Percentiles rank a stretch among this genome's conserved stretches.
These are phyloP conservation scores for Rehmannia glutinosa DNA, from an alignment of 257 asterid species.

Conservation along the genomic window DNA sequence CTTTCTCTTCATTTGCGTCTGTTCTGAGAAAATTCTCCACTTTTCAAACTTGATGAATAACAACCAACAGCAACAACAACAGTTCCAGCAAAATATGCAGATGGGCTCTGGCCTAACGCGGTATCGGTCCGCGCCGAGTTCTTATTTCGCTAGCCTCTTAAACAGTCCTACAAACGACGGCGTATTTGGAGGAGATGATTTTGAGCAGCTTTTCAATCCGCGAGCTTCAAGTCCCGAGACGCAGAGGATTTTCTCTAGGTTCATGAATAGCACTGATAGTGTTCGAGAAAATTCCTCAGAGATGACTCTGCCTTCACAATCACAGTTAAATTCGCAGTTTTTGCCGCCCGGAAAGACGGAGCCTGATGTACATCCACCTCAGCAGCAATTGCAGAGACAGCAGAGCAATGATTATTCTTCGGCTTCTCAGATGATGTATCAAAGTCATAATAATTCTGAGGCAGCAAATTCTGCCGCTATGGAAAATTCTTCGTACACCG, in stretches of 20 bases:
- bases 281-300: not conserved
- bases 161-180: slow-evolving; percentile 26
- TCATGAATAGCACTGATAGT: slow-evolving; percentile 12
- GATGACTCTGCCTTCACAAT: not conserved
- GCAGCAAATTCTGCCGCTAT: slow-evolving; percentile 13
- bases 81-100: slow-evolving; percentile 17
- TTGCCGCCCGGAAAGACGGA: slow-evolving; percentile 36
- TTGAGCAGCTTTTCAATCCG: slow-evolving; percentile 49
- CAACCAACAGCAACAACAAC: slow-evolving; percentile 20
- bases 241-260: slow-evolving; percentile 34
- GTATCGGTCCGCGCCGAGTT: slow-evolving; percentile 83
- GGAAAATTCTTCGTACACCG: slow-evolving; percentile 23
- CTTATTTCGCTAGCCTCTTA: slow-evolving; percentile 49
- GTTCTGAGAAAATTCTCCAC: not conserved
- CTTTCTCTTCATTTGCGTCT: too few relatives aligned
- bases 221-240: slow-evolving; percentile 43
- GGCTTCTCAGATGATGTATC: slow-evolving; percentile 26
- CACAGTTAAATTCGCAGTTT: slow-evolving; percentile 19
- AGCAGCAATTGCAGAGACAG: slow-evolving; percentile 23
- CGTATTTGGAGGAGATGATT: slow-evolving; percentile 53
- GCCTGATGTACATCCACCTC: slow-evolving; percentile 19
- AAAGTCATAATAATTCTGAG: slow-evolving; percentile 19
- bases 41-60: slow-evolving; percentile 21
- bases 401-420: slow-evolving; percentile 30
- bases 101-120: slow-evolving; percentile 56